Evolutionary conservation across 116 monocot genomes (phyloP).

Genomic region (Iris pallida): DNA sequence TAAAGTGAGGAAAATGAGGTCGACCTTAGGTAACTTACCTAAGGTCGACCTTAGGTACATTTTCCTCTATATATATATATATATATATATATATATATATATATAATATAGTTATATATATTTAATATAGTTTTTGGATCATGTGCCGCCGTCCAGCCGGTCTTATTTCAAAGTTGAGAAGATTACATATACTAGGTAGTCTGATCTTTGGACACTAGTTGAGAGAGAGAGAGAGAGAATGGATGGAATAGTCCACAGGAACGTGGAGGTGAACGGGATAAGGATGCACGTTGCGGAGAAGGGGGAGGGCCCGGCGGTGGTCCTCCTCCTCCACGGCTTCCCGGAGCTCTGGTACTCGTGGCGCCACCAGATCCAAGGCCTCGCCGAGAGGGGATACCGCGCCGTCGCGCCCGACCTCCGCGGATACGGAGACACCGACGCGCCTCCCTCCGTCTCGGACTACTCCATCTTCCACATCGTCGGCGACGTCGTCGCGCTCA

Average conservation of each 20-base stretch:
- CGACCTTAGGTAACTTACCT: too few species aligned
- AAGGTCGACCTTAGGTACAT: too few species aligned
- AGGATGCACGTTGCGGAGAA: conserved; percentile 30
- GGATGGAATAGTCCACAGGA: neutral
- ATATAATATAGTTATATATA: too few species aligned
- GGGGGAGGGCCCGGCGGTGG: conserved; percentile 18
- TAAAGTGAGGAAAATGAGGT: too few species aligned
- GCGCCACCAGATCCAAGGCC: conserved; percentile 50
- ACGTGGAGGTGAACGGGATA: neutral
- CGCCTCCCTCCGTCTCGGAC: conserved; percentile 7
- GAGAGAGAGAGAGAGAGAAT: neutral
- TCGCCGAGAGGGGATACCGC: conserved; percentile 43
- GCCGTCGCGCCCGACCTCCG: conserved; percentile 55
- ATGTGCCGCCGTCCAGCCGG: too few species aligned
- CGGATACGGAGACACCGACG: conserved; percentile 49
- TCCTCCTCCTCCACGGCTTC: conserved; percentile 41
- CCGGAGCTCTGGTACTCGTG: conserved; percentile 65
- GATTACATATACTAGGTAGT: too few species aligned
- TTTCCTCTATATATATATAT: too few species aligned
- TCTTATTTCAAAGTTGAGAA: too few species aligned
- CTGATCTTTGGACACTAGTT: too few species aligned
- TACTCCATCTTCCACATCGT: conserved; percentile 45
- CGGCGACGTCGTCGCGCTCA: conserved; percentile 47
- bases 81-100: too few species aligned
- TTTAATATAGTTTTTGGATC: too few species aligned